Evolutionary conservation across 257 asterid genomes (phyloP).

Genomic region (Cynanchum wilfordii): DNA sequence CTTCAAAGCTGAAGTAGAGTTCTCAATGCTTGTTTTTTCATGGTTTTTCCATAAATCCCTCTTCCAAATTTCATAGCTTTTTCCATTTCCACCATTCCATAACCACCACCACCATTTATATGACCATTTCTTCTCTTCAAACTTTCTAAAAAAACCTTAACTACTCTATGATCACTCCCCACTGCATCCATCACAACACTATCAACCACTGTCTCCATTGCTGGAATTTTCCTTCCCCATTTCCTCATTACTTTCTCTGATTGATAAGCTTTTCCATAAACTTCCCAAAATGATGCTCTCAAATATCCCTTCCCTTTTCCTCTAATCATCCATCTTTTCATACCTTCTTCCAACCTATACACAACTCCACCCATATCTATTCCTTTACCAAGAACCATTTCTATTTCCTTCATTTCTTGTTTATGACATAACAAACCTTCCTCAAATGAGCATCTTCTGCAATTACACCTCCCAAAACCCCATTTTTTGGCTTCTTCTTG

Average conservation of each 20-base stretch:
- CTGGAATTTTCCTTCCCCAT: conserved; percentile 72
- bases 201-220: conserved; percentile 47
- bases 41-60: conserved; percentile 81
- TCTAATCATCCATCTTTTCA: conserved; percentile 63
- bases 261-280: conserved; percentile 45
- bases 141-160: conserved; percentile 45
- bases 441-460: conserved; percentile 62
- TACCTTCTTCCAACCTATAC: conserved; percentile 68
- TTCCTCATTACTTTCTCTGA: conserved; percentile 58
- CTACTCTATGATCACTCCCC: conserved; percentile 68
- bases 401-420: conserved; percentile 61
- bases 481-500: conserved; percentile 49
- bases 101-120: not conserved
- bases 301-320: conserved; percentile 69
- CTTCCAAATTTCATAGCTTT: conserved; percentile 62
- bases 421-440: conserved; percentile 29
- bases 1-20: conserved; percentile 40
- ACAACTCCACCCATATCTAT: conserved; percentile 58
- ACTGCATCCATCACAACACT: conserved; percentile 63
- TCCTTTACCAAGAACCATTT: conserved; percentile 43
- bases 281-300: conserved; percentile 81
- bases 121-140: conserved; percentile 37
- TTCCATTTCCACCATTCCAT: conserved; percentile 60
- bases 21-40: conserved; percentile 71
- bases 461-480: conserved; percentile 60